phyloP scores from a whole-genome alignment of 805 yeast species.

The Huiozyma naganishii region DNA sequence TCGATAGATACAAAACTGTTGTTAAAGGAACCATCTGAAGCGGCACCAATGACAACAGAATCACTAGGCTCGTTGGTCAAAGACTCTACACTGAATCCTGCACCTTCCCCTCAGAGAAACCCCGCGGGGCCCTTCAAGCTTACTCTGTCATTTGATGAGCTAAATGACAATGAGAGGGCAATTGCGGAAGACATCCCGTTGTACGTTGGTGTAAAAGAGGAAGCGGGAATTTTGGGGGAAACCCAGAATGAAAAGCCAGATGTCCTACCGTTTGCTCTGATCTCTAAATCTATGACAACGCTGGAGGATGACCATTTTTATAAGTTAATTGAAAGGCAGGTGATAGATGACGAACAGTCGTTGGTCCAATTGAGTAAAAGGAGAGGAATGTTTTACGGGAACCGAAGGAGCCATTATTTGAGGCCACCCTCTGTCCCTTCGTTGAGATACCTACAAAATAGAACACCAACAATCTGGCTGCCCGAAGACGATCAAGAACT shows the following conservation, averaged over 20 bases:
- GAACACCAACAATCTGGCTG: conserved; percentile 93
- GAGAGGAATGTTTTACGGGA: conserved; percentile 36
- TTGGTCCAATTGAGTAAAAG: conserved; percentile 26
- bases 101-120: too few relatives aligned
- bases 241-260: conserved; percentile 18
- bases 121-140: conserved; percentile 24
- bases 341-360: conserved; percentile 33
- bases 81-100: too few relatives aligned
- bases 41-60: too few relatives aligned
- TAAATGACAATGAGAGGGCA: conserved; percentile 25
- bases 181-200: conserved; percentile 28
- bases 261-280: conserved; percentile 36
- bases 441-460: conserved; percentile 60
- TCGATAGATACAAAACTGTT: too few relatives aligned
- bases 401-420: conserved; percentile 49
- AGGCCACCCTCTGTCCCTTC: conserved; percentile 92
- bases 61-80: too few relatives aligned
- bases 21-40: too few relatives aligned
- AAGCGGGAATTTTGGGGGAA: conserved; percentile 3
- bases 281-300: conserved; percentile 57
- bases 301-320: conserved; percentile 52
- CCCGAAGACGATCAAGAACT: conserved; percentile 84
- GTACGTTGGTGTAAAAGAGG: conserved; percentile 20
- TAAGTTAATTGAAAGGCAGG: conserved; percentile 43
- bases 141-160: conserved; percentile 22